These are phyloP conservation scores for Sinapis alba DNA, from an alignment of 441 rosid species.

Conservation along the genomic window DNA sequence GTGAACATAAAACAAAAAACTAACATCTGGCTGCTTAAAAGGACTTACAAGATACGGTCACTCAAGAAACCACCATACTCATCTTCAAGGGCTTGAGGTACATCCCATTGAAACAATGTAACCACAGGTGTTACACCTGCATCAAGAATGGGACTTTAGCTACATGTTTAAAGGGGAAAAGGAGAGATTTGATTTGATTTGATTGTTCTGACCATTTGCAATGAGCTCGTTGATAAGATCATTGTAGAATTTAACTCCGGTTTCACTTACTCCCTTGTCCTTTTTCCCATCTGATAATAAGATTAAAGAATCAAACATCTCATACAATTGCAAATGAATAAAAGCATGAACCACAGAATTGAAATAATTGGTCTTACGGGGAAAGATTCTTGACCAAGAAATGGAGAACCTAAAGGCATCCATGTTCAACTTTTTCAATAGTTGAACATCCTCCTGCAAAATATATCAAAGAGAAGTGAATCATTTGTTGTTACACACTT, in stretches of 20 bases:
- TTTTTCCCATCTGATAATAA: conserved; percentile 47
- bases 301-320: neutral
- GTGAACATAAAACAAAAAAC: neutral
- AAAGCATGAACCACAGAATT: neutral
- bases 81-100: conserved; percentile 42
- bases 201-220: conserved; percentile 38
- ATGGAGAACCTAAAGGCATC: conserved; percentile 44
- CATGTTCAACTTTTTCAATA: conserved; percentile 40
- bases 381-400: conserved; percentile 46
- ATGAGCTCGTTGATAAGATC: conserved; percentile 50
- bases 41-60: conserved; percentile 39
- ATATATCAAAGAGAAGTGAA: neutral
- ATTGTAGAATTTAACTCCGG: conserved; percentile 49
- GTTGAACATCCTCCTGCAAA: conserved; percentile 41
- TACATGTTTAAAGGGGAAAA: neutral
- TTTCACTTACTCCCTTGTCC: conserved; percentile 46
- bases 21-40: neutral
- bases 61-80: conserved; percentile 46
- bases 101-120: conserved; percentile 53
- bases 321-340: neutral
- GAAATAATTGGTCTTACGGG: conserved; percentile 19
- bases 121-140: conserved; percentile 48
- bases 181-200: neutral
- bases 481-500: neutral
- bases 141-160: neutral